Evolutionary conservation across 73 alveolate species (phyloP).

Genomic region (Symbiodinium natans): DNA sequence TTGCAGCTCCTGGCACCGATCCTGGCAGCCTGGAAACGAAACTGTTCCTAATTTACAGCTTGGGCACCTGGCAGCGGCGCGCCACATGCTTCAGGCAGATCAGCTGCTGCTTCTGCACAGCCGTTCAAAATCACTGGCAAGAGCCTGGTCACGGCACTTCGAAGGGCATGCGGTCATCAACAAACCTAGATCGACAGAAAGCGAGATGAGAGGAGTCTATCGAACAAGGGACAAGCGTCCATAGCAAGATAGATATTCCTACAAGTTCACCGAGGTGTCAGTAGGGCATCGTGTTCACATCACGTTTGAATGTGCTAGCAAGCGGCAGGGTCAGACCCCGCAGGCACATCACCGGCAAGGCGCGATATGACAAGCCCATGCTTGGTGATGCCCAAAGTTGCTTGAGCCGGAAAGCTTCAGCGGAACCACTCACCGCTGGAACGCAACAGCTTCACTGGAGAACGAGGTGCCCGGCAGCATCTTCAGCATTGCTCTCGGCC

Average conservation of each 20-base stretch:
- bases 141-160: constrained; percentile 12
- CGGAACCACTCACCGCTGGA: neutral
- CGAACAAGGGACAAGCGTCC: too few species aligned
- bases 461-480: constrained; percentile 98
- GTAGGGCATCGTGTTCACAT: too few species aligned
- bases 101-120: constrained; percentile 33
- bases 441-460: neutral
- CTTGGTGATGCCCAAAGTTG: neutral
- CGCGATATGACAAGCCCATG: too few species aligned
- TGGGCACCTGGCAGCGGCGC: neutral
- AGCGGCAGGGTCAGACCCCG: neutral
- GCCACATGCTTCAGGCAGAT: constrained; percentile 36
- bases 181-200: too few species aligned
- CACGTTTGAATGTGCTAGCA: too few species aligned
- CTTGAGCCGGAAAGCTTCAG: neutral
- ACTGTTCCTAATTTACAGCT: neutral
- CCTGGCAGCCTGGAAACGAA: neutral
- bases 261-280: too few species aligned
- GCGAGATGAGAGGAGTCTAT: too few species aligned
- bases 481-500: constrained; percentile 99
- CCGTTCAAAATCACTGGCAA: constrained; percentile 18
- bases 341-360: neutral
- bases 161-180: too few species aligned
- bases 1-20: neutral
- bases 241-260: too few species aligned